Evolutionary conservation across 495 filamentous ascomycete species (phyloP).

Genomic region (Neurospora africana): DNA sequence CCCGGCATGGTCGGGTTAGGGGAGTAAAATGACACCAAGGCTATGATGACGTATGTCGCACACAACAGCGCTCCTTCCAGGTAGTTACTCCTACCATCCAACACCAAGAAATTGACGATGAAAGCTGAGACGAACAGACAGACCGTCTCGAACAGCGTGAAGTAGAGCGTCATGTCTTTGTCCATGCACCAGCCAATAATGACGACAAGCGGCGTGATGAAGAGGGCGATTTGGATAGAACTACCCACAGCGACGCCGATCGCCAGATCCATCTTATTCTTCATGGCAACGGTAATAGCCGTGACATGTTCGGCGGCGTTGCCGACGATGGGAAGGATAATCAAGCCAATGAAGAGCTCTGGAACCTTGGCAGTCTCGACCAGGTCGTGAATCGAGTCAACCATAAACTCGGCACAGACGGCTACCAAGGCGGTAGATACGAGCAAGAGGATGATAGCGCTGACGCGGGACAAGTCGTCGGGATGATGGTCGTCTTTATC

Average conservation of each 20-base stretch:
- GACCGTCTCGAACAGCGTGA: slow-evolving; percentile 86
- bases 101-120: slow-evolving; percentile 79
- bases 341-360: slow-evolving; percentile 77
- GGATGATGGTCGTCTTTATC: slow-evolving; percentile 35
- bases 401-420: slow-evolving; percentile 79
- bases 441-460: slow-evolving; percentile 63
- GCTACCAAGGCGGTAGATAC: slow-evolving; percentile 72
- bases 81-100: slow-evolving; percentile 83
- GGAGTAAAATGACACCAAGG: slow-evolving; percentile 55
- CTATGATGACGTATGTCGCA: slow-evolving; percentile 75
- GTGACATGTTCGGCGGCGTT: slow-evolving; percentile 92
- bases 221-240: slow-evolving; percentile 82
- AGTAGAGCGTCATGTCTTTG: slow-evolving; percentile 80
- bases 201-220: slow-evolving; percentile 80
- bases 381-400: slow-evolving; percentile 67
- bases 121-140: slow-evolving; percentile 78
- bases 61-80: slow-evolving; percentile 75
- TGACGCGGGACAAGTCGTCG: slow-evolving; percentile 57
- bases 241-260: slow-evolving; percentile 84
- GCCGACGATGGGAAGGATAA: slow-evolving; percentile 82
- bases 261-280: slow-evolving; percentile 94
- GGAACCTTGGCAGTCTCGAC: slow-evolving; percentile 48
- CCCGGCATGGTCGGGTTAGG: slow-evolving; percentile 33
- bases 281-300: slow-evolving; percentile 74
- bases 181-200: slow-evolving; percentile 79